Conservation (phyloP, 2,329 filamentous ascomycete species). For the Pseudogymnoascus sp. region DNA sequence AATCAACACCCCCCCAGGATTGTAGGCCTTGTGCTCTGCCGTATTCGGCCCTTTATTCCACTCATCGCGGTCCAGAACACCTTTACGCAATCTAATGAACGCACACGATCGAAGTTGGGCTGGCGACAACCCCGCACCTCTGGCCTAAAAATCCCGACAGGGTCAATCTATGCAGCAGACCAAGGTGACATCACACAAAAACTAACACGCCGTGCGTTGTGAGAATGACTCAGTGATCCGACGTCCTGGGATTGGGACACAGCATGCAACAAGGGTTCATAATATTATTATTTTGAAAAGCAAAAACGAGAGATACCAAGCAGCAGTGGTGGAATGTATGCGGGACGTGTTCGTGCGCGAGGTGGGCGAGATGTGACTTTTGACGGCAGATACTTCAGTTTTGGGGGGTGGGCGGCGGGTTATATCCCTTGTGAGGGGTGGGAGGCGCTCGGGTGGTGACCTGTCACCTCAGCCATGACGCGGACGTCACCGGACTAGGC, state of each 20-base stretch:
- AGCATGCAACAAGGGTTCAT: not conserved
- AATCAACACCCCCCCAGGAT: not conserved
- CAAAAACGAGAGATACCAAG: not conserved
- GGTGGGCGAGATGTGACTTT: slow-evolving; percentile 2
- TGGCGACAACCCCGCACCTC: not conserved
- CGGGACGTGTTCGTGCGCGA: not conserved
- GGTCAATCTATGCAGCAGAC: not conserved
- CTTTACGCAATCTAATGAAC: not conserved
- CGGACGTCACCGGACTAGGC: not conserved
- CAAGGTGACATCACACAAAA: not conserved
- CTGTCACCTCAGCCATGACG: not conserved
- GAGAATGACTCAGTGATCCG: not conserved
- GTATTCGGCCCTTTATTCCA: slow-evolving; percentile 5
- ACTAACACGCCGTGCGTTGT: not conserved
- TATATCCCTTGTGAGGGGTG: not conserved
- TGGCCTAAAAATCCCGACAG: not conserved
- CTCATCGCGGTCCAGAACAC: not conserved
- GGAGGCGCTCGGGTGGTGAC: not conserved
- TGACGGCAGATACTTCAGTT: not conserved
- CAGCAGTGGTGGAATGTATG: slow-evolving; percentile 1
- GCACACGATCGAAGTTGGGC: not conserved
- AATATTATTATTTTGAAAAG: not conserved
- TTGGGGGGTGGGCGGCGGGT: not conserved
- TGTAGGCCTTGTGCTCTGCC: not conserved
- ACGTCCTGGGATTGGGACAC: slow-evolving; percentile 1